phyloP scores from a whole-genome alignment of 139 green algal genomes.

The Nannochloris sp. region DNA sequence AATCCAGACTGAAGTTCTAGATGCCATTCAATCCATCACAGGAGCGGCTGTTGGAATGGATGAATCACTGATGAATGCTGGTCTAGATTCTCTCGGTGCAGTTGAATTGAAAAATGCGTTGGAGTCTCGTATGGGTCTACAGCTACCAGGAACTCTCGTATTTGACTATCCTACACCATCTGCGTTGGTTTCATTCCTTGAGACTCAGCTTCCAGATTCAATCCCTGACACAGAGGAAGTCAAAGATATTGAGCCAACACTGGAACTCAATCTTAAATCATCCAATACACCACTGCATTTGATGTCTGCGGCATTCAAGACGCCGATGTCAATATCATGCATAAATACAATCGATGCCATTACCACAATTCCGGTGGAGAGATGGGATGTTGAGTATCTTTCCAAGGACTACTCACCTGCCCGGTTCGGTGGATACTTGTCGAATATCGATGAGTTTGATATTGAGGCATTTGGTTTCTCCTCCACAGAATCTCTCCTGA shows the following conservation, averaged over 20 bases:
- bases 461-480: conserved; percentile 38
- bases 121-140: conserved; percentile 45
- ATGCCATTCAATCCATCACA: conserved; percentile 34
- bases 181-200: conserved; percentile 27
- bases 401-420: background rate
- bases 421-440: conserved; percentile 63
- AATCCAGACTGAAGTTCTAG: conserved; percentile 18
- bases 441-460: conserved; percentile 46
- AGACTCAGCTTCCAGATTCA: conserved; percentile 6
- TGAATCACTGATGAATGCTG: conserved; percentile 61
- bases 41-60: conserved; percentile 27
- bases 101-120: conserved; percentile 47
- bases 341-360: conserved; percentile 28
- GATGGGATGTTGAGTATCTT: conserved; percentile 45
- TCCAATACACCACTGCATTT: background rate
- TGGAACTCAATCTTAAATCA: background rate
- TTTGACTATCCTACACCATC: conserved; percentile 76
- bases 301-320: background rate
- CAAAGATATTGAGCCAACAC: background rate
- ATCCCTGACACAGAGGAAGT: background rate
- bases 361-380: conserved; percentile 31
- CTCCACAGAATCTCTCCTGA: conserved; percentile 43
- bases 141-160: conserved; percentile 66
- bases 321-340: conserved; percentile 11
- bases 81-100: conserved; percentile 65